phyloP scores from a whole-genome alignment of 2,329 filamentous ascomycete species.

The Aspergillus arachidicola region DNA sequence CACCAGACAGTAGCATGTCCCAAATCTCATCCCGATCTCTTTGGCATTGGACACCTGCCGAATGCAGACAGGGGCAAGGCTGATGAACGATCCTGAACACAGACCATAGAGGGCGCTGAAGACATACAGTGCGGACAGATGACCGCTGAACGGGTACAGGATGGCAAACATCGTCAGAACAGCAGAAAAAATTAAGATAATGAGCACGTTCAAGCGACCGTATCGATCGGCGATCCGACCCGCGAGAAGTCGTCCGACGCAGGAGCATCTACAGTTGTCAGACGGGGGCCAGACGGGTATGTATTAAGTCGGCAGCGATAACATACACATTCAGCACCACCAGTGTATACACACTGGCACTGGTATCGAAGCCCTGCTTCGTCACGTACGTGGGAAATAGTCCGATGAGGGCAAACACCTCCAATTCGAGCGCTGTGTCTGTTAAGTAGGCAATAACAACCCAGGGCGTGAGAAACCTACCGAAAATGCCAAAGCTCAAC shows the following conservation, averaged over 20 bases:
- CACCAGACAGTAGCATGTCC: conserved; percentile 53
- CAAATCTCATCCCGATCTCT: conserved; percentile 52
- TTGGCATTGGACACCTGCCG: conserved; percentile 52
- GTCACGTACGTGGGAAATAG: conserved; percentile 33
- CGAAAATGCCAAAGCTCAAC: conserved; percentile 49
- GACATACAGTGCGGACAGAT: conserved; percentile 42
- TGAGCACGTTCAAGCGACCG: conserved; percentile 52
- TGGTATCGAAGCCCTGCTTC: conserved; percentile 31
- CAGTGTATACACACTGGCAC: conserved; percentile 38
- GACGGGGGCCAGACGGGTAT: neutral
- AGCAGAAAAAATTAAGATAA: conserved; percentile 37
- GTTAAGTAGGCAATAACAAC: neutral
- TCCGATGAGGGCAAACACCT: conserved; percentile 33
- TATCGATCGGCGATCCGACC: conserved; percentile 49
- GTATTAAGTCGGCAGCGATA: neutral
- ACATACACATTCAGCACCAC: conserved; percentile 41
- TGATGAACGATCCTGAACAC: conserved; percentile 52
- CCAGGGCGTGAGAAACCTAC: conserved; percentile 25
- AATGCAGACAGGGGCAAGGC: conserved; percentile 49
- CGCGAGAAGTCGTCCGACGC: conserved; percentile 48
- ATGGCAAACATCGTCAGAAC: conserved; percentile 46
- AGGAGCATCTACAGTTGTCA: conserved; percentile 35
- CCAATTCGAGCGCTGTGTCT: conserved; percentile 32
- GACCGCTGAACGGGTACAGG: conserved; percentile 33
- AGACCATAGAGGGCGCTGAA: conserved; percentile 52